Base-by-base conservation (phyloP, 108 stramenopile species). In the Fistulifera solaris region DNA sequence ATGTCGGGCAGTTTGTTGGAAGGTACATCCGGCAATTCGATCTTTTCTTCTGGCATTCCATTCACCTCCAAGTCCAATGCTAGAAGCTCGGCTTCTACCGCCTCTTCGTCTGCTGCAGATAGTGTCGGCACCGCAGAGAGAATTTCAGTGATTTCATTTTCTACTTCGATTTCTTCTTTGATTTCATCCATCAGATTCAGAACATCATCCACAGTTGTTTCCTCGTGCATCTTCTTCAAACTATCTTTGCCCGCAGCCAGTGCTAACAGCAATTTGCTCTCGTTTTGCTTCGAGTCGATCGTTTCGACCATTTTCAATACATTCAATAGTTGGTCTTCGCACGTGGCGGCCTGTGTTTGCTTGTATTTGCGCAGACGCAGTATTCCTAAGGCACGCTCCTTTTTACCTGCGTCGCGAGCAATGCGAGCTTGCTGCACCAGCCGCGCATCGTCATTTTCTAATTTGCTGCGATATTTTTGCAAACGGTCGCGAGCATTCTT, bases 181-280 rank as follows among this genome's bases (percentile, higher is more conserved):
- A 92, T 75, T 40, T 87, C 72, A 55, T 91, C 94, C 94, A 95
- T 92, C 57, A 95, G 69, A 38, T 88, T 59, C 56, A 90, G 54
- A n/a, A 95, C 85, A 72, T 89, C 83, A 35, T 95, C 94, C 14
- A 92, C 72, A 16, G 87, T 80, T 47, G 84, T 87, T 54, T 95
- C 77, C 48, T 85, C 62, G 57, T 95, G 89, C 66, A 95, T 62
- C 38, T 78, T 75, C 49, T 86, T 73, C 47, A 95, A 61, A n/a
- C 88, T 81, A 59, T 89, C 87, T 52, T 88, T 95, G 13, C 94
- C 94, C 2, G 54, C 52, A 40, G 54, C 58, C 78, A 95, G 68
- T 0, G 91, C 87, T 14, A 23, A 17, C 54, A 95, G 54, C 0
- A 90, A 70, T 52, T 87, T 76, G 22, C 67, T 54, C 58, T 95